phyloP scores from a whole-genome alignment of 768 basidiomycete species.

The Leucogyrophana mollusca region DNA sequence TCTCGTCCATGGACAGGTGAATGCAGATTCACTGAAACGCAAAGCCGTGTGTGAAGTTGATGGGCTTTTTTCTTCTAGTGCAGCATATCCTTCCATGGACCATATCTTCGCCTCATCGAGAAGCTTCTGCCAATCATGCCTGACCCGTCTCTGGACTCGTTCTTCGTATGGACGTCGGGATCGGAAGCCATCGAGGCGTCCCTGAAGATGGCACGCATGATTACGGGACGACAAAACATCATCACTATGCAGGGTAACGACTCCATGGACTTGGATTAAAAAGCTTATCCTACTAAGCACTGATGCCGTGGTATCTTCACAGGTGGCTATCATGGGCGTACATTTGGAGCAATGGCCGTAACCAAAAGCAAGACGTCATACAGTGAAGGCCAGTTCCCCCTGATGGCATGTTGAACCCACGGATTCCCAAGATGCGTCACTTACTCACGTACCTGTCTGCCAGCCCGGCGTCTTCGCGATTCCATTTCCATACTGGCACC shows the following conservation, averaged over 20 bases:
- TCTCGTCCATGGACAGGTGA: constrained; percentile 76
- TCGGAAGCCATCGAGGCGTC: constrained; percentile 91
- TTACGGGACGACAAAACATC: constrained; percentile 84
- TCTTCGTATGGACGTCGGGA: constrained; percentile 98
- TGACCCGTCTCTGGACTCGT: constrained; percentile 84
- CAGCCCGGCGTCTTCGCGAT: constrained; percentile 82
- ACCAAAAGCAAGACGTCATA: constrained; percentile 96
- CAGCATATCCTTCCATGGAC: constrained; percentile 84
- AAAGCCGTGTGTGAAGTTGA: background rate
- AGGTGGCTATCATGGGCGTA: constrained; percentile 90
- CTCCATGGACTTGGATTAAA: background rate
- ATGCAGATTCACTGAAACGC: constrained; percentile 5
- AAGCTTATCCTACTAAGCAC: background rate
- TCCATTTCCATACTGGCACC: constrained; percentile 95
- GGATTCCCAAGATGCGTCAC: background rate
- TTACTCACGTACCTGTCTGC: constrained; percentile 2
- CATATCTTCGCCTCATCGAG: constrained; percentile 86
- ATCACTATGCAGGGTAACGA: constrained; percentile 81
- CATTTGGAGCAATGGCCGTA: constrained; percentile 89
- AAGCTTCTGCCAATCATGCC: constrained; percentile 88
- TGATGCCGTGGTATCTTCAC: constrained; percentile 1
- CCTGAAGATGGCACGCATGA: constrained; percentile 78
- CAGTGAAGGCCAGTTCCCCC: constrained; percentile 70
- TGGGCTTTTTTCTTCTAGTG: constrained; percentile 49
- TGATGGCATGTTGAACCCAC: constrained; percentile 61